These are phyloP conservation scores for Suillus decipiens DNA, from an alignment of 768 basidiomycete genomes.

Conservation along the genomic window DNA sequence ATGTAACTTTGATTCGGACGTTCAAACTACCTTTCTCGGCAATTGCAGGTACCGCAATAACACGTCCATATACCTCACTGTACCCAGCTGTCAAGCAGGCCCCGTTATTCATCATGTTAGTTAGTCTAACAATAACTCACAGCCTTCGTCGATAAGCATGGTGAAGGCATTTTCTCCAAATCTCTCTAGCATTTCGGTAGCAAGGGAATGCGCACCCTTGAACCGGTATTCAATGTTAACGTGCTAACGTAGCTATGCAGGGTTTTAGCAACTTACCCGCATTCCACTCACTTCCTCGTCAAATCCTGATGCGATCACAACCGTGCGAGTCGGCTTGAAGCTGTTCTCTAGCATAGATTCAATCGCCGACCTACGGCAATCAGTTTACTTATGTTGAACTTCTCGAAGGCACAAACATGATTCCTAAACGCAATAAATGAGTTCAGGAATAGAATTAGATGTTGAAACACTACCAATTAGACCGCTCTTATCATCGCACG, in stretches of 20 bases:
- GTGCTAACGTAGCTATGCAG: background rate
- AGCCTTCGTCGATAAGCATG: conserved; percentile 85
- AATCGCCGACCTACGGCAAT: conserved; percentile 38
- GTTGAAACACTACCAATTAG: conserved; percentile 37
- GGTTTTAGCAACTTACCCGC: conserved; percentile 31
- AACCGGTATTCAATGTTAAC: background rate
- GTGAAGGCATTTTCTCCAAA: conserved; percentile 76
- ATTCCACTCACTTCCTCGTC: conserved; percentile 56
- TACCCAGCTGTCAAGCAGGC: conserved; percentile 5
- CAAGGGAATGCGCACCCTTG: conserved; percentile 54
- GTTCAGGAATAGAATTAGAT: background rate
- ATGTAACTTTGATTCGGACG: conserved; percentile 57
- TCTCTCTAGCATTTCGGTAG: conserved; percentile 45
- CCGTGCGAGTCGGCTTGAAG: conserved; percentile 44
- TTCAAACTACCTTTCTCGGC: conserved; percentile 72
- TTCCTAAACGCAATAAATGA: background rate
- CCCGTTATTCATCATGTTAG: background rate
- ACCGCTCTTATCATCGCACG: conserved; percentile 70
- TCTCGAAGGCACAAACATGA: background rate
- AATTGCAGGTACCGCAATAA: conserved; percentile 60
- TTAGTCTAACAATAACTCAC: conserved; percentile 35
- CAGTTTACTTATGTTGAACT: background rate
- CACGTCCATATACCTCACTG: conserved; percentile 1
- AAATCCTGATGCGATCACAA: conserved; percentile 45
- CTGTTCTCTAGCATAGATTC: conserved; percentile 46